Evolutionary conservation across 2,329 filamentous ascomycete genomes (phyloP).

Genomic region (Fusarium pseudograminearum): DNA sequence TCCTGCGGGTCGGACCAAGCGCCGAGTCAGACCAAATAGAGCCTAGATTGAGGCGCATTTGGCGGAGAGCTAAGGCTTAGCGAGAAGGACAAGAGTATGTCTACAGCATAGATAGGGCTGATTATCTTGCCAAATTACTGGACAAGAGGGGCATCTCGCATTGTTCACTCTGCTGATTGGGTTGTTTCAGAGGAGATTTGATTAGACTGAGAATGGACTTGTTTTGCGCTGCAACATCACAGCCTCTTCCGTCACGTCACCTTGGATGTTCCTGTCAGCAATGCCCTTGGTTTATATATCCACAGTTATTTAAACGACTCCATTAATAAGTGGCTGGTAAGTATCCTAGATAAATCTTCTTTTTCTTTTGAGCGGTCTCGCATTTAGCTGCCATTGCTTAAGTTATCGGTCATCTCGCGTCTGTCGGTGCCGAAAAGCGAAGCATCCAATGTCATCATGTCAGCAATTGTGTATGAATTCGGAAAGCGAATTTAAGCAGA

Average conservation of each 20-base stretch:
- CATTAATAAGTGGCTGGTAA: background rate
- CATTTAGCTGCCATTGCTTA: background rate
- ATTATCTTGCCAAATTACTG: background rate
- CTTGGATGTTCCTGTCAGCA: slow-evolving; percentile 19
- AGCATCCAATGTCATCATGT: slow-evolving; percentile 13
- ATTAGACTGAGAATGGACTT: background rate
- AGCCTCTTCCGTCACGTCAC: background rate
- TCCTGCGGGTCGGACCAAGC: slow-evolving; percentile 17
- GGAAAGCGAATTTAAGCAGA: slow-evolving; percentile 4
- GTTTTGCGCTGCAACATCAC: slow-evolving; percentile 12
- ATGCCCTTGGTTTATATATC: slow-evolving; percentile 8
- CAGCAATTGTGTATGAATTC: slow-evolving; percentile 33
- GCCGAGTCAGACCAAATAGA: slow-evolving; percentile 20
- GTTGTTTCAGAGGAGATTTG: slow-evolving; percentile 6
- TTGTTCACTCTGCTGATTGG: background rate
- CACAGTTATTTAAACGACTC: slow-evolving; percentile 24
- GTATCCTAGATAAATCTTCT: background rate
- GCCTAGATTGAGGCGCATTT: slow-evolving; percentile 36
- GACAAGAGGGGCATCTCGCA: background rate
- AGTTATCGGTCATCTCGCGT: background rate
- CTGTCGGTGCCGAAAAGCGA: slow-evolving; percentile 29
- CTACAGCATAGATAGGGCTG: slow-evolving; percentile 28
- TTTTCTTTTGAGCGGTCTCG: background rate
- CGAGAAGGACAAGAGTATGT: background rate
- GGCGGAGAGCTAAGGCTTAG: slow-evolving; percentile 30